phyloP scores from a whole-genome alignment of 192 early-diverging fungal species.

The Nowakowskiella sp. region DNA sequence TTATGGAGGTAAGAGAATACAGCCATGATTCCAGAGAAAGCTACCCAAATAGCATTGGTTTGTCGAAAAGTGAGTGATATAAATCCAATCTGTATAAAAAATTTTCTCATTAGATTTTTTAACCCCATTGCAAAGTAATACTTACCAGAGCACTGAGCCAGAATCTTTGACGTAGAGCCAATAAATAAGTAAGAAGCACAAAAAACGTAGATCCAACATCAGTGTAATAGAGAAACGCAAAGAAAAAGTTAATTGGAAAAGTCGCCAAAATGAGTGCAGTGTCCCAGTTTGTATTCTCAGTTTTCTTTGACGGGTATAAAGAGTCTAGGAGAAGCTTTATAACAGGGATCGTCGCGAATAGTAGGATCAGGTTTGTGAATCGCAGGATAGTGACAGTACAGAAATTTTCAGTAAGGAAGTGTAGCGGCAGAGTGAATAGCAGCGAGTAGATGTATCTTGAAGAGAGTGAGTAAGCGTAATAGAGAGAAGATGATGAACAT shows the following conservation, averaged over 20 bases:
- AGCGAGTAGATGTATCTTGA: constrained; percentile 3
- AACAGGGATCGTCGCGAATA: constrained; percentile 12
- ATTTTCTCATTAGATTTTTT: neutral
- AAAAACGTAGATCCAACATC: constrained; percentile 79
- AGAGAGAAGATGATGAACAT: constrained; percentile 23
- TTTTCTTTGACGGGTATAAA: constrained; percentile 10
- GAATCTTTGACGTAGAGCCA: constrained; percentile 40
- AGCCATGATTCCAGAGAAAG: constrained; percentile 48
- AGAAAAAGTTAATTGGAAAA: constrained; percentile 81
- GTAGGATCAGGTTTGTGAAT: constrained; percentile 59
- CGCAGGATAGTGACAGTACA: constrained; percentile 43
- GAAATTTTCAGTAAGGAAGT: too few relatives aligned
- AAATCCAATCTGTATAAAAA: constrained; percentile 12
- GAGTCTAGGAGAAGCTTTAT: constrained; percentile 3
- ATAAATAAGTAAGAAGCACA: constrained; percentile 58
- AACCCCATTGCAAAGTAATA: constrained; percentile 3
- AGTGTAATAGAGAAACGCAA: constrained; percentile 84
- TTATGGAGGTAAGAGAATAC: constrained; percentile 7
- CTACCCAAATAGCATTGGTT: constrained; percentile 87
- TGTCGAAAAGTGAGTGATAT: constrained; percentile 69
- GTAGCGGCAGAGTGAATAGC: neutral
- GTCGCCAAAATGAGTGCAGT: constrained; percentile 32
- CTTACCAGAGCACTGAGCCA: constrained; percentile 50
- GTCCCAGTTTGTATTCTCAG: neutral
- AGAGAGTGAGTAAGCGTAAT: neutral